Evolutionary conservation across 768 basidiomycete genomes (phyloP).

Genomic region (Suillus subluteus): DNA sequence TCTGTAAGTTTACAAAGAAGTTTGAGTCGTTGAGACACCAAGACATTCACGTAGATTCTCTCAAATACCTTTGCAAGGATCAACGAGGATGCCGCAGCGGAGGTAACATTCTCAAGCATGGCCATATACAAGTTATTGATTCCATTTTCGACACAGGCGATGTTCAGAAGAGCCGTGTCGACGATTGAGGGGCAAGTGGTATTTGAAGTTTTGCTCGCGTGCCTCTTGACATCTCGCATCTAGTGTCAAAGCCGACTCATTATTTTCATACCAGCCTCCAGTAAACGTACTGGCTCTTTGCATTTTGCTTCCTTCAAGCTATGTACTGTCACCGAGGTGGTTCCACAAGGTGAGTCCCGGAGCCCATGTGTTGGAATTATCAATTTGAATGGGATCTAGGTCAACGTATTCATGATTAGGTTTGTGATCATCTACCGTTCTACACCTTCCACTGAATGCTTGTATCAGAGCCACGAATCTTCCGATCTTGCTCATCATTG

Average conservation of each 20-base stretch:
- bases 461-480: slow-evolving; percentile 71
- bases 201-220: slow-evolving; percentile 2
- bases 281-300: slow-evolving; percentile 87
- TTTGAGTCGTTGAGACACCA: not conserved
- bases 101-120: slow-evolving; percentile 49
- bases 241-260: slow-evolving; percentile 85
- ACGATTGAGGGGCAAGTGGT: slow-evolving; percentile 85
- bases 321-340: slow-evolving; percentile 90
- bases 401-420: slow-evolving; percentile 90
- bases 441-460: not conserved
- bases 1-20: slow-evolving; percentile 53
- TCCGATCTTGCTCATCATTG: slow-evolving; percentile 79
- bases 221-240: slow-evolving; percentile 18
- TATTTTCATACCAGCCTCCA: slow-evolving; percentile 95
- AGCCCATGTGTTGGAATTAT: slow-evolving; percentile 14
- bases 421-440: slow-evolving; percentile 27
- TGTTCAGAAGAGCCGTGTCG: slow-evolving; percentile 93
- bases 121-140: not conserved
- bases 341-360: slow-evolving; percentile 82
- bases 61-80: slow-evolving; percentile 95
- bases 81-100: slow-evolving; percentile 90
- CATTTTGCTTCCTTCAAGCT: slow-evolving; percentile 86
- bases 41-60: slow-evolving; percentile 64
- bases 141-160: slow-evolving; percentile 55
- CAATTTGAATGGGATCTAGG: slow-evolving; percentile 43